These are phyloP conservation scores for Nannochloropsis gaditana DNA, from an alignment of 108 stramenopile species.

Conservation along the genomic window DNA sequence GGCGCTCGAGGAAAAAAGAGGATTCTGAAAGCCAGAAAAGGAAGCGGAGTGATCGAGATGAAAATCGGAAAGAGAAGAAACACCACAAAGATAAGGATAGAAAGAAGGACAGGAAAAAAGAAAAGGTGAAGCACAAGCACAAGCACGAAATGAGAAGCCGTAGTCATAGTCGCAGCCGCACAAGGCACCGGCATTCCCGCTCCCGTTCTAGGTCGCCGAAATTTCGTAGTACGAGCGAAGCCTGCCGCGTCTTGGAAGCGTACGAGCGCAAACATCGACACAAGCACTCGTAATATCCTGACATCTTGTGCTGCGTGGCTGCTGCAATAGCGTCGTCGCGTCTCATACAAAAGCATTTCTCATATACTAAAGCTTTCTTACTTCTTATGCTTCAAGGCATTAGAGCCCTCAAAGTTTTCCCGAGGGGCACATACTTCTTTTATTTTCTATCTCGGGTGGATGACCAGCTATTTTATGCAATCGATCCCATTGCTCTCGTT, in stretches of 20 bases:
- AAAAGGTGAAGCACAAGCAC: background rate
- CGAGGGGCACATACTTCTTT: too few relatives aligned
- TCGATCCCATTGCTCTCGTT: too few relatives aligned
- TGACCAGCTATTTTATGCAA: too few relatives aligned
- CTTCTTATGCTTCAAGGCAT: too few relatives aligned
- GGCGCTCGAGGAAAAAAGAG: background rate
- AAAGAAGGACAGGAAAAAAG: background rate
- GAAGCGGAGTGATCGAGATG: background rate
- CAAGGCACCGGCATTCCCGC: background rate
- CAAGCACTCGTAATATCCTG: background rate
- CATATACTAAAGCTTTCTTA: too few relatives aligned
- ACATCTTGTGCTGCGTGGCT: too few relatives aligned
- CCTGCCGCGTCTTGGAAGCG: background rate
- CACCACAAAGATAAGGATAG: conserved; percentile 4
- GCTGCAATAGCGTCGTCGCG: too few relatives aligned
- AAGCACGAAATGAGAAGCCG: background rate
- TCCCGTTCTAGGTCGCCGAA: background rate
- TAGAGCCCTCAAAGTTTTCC: too few relatives aligned
- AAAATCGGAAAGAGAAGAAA: background rate
- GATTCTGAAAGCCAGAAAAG: background rate
- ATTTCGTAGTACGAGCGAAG: conserved; percentile 9
- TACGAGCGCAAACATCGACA: background rate
- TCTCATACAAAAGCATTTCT: too few relatives aligned
- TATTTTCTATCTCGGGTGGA: too few relatives aligned
- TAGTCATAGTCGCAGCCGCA: background rate